These are phyloP conservation scores for Trypanosoma lewisi DNA, from an alignment of 208 protist genomes.

Conservation along the genomic window DNA sequence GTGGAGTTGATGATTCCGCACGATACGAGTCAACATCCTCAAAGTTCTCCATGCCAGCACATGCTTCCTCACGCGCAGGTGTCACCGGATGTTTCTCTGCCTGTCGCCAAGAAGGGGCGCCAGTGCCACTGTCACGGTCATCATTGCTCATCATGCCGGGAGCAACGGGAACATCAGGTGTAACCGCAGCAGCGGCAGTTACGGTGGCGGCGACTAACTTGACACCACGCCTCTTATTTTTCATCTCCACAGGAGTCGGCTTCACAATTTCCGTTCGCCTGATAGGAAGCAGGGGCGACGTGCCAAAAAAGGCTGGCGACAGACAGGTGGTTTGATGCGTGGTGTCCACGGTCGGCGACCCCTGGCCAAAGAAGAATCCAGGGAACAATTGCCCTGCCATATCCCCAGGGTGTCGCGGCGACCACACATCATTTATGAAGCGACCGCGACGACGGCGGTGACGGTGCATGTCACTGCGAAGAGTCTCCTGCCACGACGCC, in stretches of 20 bases:
- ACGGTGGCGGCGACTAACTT: neutral
- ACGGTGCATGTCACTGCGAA: slow-evolving; percentile 3
- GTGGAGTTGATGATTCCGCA: neutral
- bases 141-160: neutral
- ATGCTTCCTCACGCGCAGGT: neutral
- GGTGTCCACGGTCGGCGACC: neutral
- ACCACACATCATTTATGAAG: neutral
- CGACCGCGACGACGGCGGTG: neutral
- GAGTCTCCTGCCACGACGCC: slow-evolving; percentile 15
- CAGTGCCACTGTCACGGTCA: neutral
- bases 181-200: no score
- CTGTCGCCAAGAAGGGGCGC: neutral
- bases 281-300: slow-evolving; percentile 3
- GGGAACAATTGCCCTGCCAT: slow-evolving; percentile 5
- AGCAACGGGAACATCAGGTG: neutral
- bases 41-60: neutral
- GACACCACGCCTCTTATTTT: neutral
- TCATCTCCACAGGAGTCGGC: neutral
- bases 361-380: slow-evolving; percentile 10
- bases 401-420: neutral
- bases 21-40: slow-evolving; percentile 1
- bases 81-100: neutral
- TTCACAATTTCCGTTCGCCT: slow-evolving; percentile 12
- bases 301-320: neutral
- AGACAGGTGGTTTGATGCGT: neutral